A percentile compares a stretch with the other conserved stretches of the same genome.
Conservation (phyloP, 495 filamentous ascomycete genomes). For the Neurospora sp. region DNA sequence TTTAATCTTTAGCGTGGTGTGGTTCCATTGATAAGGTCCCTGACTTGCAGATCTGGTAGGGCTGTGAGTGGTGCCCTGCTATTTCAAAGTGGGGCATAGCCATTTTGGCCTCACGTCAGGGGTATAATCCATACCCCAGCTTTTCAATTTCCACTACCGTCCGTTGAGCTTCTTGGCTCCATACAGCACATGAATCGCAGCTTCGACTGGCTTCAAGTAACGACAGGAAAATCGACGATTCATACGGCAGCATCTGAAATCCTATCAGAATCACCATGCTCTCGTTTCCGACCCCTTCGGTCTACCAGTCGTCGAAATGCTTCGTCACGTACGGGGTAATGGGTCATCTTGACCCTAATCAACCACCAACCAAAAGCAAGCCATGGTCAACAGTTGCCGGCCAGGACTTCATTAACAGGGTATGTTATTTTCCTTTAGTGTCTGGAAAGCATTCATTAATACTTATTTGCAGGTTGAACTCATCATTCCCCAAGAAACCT, state of each 20-base stretch:
- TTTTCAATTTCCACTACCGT: background rate
- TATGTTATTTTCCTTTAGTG: slow-evolving; percentile 21
- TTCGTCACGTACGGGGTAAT: slow-evolving; percentile 59
- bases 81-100: background rate
- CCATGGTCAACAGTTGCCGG: slow-evolving; percentile 59
- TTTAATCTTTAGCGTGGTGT: background rate
- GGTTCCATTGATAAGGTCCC: background rate
- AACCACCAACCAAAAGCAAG: slow-evolving; percentile 59
- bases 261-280: slow-evolving; percentile 38
- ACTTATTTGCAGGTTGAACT: slow-evolving; percentile 51
- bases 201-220: background rate
- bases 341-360: slow-evolving; percentile 55
- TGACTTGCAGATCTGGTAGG: background rate
- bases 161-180: background rate
- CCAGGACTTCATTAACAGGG: slow-evolving; percentile 70
- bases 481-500: slow-evolving; percentile 59
- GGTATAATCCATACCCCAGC: background rate
- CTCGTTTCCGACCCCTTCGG: slow-evolving; percentile 42
- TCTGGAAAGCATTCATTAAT: background rate
- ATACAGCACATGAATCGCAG: background rate
- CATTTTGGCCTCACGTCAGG: background rate
- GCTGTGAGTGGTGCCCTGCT: background rate
- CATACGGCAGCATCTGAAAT: background rate
- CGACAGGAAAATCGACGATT: background rate
- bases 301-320: slow-evolving; percentile 58